A percentile compares a stretch with the other conserved stretches of the same genome.
Evolutionary conservation across 2,329 filamentous ascomycete species (phyloP).

Genomic region (Alternaria angustiovoidea): DNA sequence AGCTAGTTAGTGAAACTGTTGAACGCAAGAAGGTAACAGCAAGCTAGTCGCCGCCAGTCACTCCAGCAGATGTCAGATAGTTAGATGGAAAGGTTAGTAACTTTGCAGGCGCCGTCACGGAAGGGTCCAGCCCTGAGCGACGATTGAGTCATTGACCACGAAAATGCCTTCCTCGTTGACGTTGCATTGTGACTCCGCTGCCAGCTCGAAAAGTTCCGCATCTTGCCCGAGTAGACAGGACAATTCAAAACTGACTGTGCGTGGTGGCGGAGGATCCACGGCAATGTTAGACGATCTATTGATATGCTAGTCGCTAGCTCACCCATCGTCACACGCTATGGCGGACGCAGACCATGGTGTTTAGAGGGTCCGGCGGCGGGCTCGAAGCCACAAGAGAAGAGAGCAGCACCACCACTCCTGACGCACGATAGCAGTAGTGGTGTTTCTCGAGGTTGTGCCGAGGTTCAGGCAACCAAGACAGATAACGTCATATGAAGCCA

Average conservation of each 20-base stretch:
- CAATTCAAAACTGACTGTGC: slow-evolving; percentile 17
- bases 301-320: slow-evolving; percentile 26
- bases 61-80: slow-evolving; percentile 11
- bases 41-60: slow-evolving; percentile 5
- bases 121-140: slow-evolving; percentile 4
- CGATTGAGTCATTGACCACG: slow-evolving; percentile 11
- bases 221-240: slow-evolving; percentile 15
- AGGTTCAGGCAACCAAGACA: slow-evolving; percentile 7
- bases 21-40: slow-evolving; percentile 8
- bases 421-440: slow-evolving; percentile 8
- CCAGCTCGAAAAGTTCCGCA: background rate
- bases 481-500: slow-evolving; percentile 8
- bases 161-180: slow-evolving; percentile 7
- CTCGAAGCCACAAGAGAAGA: slow-evolving; percentile 18
- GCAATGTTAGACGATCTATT: slow-evolving; percentile 26
- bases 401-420: slow-evolving; percentile 23
- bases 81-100: slow-evolving; percentile 5
- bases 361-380: slow-evolving; percentile 19
- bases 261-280: slow-evolving; percentile 21
- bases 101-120: background rate
- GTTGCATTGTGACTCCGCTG: background rate
- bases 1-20: slow-evolving; percentile 31
- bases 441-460: slow-evolving; percentile 3
- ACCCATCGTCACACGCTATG: slow-evolving; percentile 14
- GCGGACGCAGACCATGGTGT: slow-evolving; percentile 24